These are phyloP conservation scores for Lophiostoma macrostomum DNA, from an alignment of 495 filamentous ascomycete genomes.

Conservation along the genomic window DNA sequence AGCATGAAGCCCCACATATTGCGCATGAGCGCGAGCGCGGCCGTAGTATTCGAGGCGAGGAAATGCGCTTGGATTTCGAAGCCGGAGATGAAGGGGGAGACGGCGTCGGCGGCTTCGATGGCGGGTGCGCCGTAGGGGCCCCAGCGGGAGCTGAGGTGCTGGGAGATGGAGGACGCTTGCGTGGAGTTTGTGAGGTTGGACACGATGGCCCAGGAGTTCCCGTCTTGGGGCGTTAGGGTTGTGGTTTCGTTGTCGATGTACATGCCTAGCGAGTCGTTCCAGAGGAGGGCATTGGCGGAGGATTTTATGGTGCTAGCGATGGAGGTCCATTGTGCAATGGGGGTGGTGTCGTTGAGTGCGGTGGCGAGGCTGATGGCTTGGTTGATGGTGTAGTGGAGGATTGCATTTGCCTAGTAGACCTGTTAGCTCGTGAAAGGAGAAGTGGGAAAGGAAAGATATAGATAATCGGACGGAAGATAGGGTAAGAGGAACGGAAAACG, in stretches of 20 bases:
- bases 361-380: constrained; percentile 39
- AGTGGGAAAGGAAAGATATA: too few relatives aligned
- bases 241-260: constrained; percentile 41
- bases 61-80: constrained; percentile 62
- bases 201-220: constrained; percentile 49
- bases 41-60: constrained; percentile 44
- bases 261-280: constrained; percentile 33
- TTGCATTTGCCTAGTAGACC: constrained; percentile 31
- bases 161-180: constrained; percentile 40
- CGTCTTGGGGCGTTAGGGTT: constrained; percentile 48
- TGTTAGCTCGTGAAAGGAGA: too few relatives aligned
- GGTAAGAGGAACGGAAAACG: too few relatives aligned
- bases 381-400: constrained; percentile 38
- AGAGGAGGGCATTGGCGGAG: constrained; percentile 35
- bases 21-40: constrained; percentile 56
- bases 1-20: constrained; percentile 63
- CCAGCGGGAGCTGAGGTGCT: constrained; percentile 53
- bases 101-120: constrained; percentile 55
- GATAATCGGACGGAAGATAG: too few relatives aligned
- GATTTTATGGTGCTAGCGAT: constrained; percentile 32
- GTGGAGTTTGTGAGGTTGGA: constrained; percentile 36
- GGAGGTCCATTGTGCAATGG: constrained; percentile 24
- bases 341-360: constrained; percentile 35
- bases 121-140: constrained; percentile 57
- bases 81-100: constrained; percentile 59